Evolutionary conservation across 768 basidiomycete genomes (phyloP).

Genomic region (Panus rudis): DNA sequence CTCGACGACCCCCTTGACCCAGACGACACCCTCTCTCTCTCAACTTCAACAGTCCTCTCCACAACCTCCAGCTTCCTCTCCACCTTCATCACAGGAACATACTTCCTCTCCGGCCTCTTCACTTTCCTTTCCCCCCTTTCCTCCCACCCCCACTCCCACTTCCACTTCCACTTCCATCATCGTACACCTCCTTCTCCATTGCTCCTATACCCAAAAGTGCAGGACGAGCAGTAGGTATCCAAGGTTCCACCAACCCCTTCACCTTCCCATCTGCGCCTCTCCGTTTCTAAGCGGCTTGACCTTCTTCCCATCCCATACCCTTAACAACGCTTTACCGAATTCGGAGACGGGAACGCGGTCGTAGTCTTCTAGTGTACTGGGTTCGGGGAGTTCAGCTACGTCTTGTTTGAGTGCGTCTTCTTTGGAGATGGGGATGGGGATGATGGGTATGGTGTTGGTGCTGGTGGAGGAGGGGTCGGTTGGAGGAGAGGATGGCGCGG

Average conservation of each 20-base stretch:
- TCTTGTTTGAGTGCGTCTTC: slow-evolving; percentile 82
- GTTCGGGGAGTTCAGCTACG: slow-evolving; percentile 69
- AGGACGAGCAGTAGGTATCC: slow-evolving; percentile 76
- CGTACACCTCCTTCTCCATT: slow-evolving; percentile 71
- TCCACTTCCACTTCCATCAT: slow-evolving; percentile 68
- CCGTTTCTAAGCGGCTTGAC: slow-evolving; percentile 71
- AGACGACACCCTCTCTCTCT: slow-evolving; percentile 11
- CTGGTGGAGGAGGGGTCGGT: slow-evolving; percentile 51
- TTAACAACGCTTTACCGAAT: slow-evolving; percentile 87
- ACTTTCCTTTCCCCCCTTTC: slow-evolving; percentile 39
- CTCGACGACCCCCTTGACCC: slow-evolving; percentile 19
- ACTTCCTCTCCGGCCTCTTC: slow-evolving; percentile 60
- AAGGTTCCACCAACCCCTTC: slow-evolving; percentile 65
- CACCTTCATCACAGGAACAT: slow-evolving; percentile 75
- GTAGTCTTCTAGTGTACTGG: slow-evolving; percentile 78
- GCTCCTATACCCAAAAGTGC: slow-evolving; percentile 91
- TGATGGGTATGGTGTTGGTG: slow-evolving; percentile 40
- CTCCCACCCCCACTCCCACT: too few relatives aligned
- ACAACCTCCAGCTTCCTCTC: slow-evolving; percentile 35
- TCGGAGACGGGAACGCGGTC: slow-evolving; percentile 84
- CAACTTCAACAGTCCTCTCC: slow-evolving; percentile 17
- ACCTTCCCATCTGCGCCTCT: slow-evolving; percentile 24
- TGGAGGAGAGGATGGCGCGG: slow-evolving; percentile 70
- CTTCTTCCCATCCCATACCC: slow-evolving; percentile 98
- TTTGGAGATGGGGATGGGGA: slow-evolving; percentile 54